Base-by-base conservation (phyloP, 1,284 basidiomycete species). In the Boletus semigastroideus region DNA sequence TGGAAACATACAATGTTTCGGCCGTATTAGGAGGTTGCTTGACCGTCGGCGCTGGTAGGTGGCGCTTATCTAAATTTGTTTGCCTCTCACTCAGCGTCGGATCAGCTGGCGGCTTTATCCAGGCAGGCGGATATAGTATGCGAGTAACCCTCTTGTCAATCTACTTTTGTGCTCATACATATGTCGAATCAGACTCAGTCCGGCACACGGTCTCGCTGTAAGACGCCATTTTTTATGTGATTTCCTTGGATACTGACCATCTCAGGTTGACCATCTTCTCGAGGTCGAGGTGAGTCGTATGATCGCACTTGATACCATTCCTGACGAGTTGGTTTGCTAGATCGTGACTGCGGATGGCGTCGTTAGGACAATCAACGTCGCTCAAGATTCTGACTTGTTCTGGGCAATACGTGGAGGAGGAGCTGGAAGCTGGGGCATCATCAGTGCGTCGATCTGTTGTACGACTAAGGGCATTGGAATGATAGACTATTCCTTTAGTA, bases 401-500 rank as follows among this genome's bases (percentile, higher is more conserved):
- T 61, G 58, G 59, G 59, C 58, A 6, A 45, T 58, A 16, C 52
- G 58, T 28, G 58, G 58, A 0, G 58, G 58, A 20, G 58, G 58
- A 11, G 58, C 51, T 9, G 58, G 58, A 37, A 59, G 56, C 31
- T 60, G 57, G 57, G 60, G 60, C 17, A 54, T 60, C 44, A 47
- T 60, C 13, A 51, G 58, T 61, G 10, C 5, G 56, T 59, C 9
- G 4, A 9, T 39, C 16, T 8, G 9, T 17, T 12, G 3, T n/a
- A 19, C 19, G 20, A 25, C 11, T 16, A 6, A 43, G n/a, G n/a
- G 39, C 6, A n/a, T 13, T 2, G 10, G 44, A 36, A n/a, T 27
- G n/a, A 42, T 13, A 10, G 7, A 22, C 1, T 0, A 14, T 25
- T 3, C 1, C 25, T n/a, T 17, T 11, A 44, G 59, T 42, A 25